Evolutionary conservation across 176 grass and related monocot species (phyloP), one percentile per base, ranked within the genome.

Genomic region (Triticum dicoccoides): DNA sequence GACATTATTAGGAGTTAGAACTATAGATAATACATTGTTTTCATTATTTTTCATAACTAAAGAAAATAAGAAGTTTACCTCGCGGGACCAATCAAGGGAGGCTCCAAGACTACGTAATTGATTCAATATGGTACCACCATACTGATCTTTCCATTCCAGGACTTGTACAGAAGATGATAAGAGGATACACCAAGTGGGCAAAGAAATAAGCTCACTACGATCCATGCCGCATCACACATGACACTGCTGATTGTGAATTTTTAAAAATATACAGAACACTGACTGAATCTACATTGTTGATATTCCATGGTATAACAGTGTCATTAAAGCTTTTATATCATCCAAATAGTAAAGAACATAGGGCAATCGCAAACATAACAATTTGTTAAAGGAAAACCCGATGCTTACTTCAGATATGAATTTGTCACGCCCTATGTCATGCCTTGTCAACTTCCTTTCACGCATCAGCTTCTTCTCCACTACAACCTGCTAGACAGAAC

Each of bases 391-490:
- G 69, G 32, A 29, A 29, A 33, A 65, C 42, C 30, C 10, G 34
- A 10, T 13, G 47, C 85, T 90, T 87, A 98, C 95, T 93, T 95
- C 91, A 54, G 85, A 82, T 58, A 95, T 37, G 73, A 98, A 93
- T 24, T 81, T 61, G 18, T 91, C 93, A 79, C 95, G 89, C 14
- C 95, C 93, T n/a, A 98, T 64, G 65, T 95, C 95, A 88, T 98
- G 95, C 83, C 95, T 98, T 2, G 91, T 93, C 83, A 98, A 77
- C 37, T 93, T 89, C 65, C 63, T 95, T 91, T 98, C 93, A 72
- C 89, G 89, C 95, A 98, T 98, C 30, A 98, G 84, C 61, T 93
- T 98, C 89, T 98, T 98, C 80, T 98, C 95, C 54, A 98, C 95
- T 11, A 98, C 95, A 82, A 98, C 95, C 93, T 95, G 75, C 25